Percentiles rank a stretch among this genome's conserved stretches.
Evolutionary conservation across 768 basidiomycete genomes (phyloP).

Genomic region (Leccinum ochraceum): DNA sequence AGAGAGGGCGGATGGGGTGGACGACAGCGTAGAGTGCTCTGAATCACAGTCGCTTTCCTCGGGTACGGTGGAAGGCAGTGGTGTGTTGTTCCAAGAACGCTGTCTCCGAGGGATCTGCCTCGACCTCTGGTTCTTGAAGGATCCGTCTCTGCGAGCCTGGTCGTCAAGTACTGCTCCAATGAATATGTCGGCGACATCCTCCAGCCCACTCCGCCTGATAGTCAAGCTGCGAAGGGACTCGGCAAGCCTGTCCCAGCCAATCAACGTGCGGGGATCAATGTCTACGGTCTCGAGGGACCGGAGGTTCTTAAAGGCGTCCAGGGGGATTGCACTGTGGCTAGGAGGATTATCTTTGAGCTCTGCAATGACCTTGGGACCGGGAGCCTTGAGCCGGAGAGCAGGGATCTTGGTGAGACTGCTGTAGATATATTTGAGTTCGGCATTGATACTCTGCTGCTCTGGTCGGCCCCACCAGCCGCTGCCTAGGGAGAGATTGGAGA

Average conservation of each 20-base stretch:
- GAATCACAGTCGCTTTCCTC: slow-evolving; percentile 34
- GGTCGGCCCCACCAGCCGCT: slow-evolving; percentile 69
- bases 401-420: slow-evolving; percentile 91
- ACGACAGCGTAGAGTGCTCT: slow-evolving; percentile 24
- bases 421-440: slow-evolving; percentile 83
- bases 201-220: slow-evolving; percentile 76
- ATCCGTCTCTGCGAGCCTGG: slow-evolving; percentile 61
- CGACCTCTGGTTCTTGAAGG: slow-evolving; percentile 45
- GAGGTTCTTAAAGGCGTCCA: slow-evolving; percentile 85
- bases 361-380: slow-evolving; percentile 61
- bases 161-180: slow-evolving; percentile 78
- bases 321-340: slow-evolving; percentile 72
- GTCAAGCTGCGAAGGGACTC: slow-evolving; percentile 72
- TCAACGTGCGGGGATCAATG: slow-evolving; percentile 77
- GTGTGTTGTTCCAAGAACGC: slow-evolving; percentile 49
- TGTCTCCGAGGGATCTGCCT: slow-evolving; percentile 47
- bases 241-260: slow-evolving; percentile 83
- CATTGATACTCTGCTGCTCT: slow-evolving; percentile 59
- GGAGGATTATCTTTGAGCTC: slow-evolving; percentile 72
- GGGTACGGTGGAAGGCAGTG: slow-evolving; percentile 56
- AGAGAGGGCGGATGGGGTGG: slow-evolving; percentile 45
- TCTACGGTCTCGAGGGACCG: slow-evolving; percentile 73
- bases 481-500: slow-evolving; percentile 75
- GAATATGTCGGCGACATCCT: slow-evolving; percentile 78
- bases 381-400: slow-evolving; percentile 66